These are phyloP conservation scores for Ophiostoma sp. DNA, from an alignment of 2,329 filamentous ascomycete species.

Conservation along the genomic window DNA sequence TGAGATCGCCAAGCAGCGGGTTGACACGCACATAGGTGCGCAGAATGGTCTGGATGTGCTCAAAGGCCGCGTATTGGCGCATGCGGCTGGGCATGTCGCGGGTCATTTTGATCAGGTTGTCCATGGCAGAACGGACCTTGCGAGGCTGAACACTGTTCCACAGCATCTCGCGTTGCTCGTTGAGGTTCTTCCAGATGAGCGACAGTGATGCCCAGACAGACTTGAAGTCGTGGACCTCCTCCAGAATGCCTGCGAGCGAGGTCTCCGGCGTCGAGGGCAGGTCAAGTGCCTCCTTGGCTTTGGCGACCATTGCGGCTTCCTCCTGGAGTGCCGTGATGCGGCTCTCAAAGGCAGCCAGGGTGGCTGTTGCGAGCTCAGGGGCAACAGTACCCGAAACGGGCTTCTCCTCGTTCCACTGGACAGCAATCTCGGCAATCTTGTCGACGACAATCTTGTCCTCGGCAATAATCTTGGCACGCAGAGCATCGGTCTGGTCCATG, in stretches of 20 bases:
- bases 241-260: slow-evolving; percentile 76
- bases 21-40: slow-evolving; percentile 89
- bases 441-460: slow-evolving; percentile 88
- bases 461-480: slow-evolving; percentile 88
- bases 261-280: slow-evolving; percentile 75
- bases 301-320: slow-evolving; percentile 88
- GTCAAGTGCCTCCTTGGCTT: slow-evolving; percentile 93
- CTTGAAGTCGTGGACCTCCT: slow-evolving; percentile 98
- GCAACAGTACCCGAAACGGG: slow-evolving; percentile 92
- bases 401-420: slow-evolving; percentile 93
- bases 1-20: slow-evolving; percentile 77
- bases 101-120: slow-evolving; percentile 92
- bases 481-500: slow-evolving; percentile 88
- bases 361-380: slow-evolving; percentile 79
- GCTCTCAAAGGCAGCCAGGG: slow-evolving; percentile 73
- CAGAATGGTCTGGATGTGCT: slow-evolving; percentile 90
- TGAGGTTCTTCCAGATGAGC: slow-evolving; percentile 93
- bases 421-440: slow-evolving; percentile 78
- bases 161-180: slow-evolving; percentile 83
- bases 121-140: slow-evolving; percentile 83
- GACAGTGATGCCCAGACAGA: slow-evolving; percentile 95
- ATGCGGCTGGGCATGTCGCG: slow-evolving; percentile 99
- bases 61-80: slow-evolving; percentile 99
- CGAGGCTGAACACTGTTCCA: slow-evolving; percentile 96
- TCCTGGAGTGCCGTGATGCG: slow-evolving; percentile 80